phyloP scores from a whole-genome alignment of 2,329 filamentous ascomycete species.

The Colletotrichum costaricense region DNA sequence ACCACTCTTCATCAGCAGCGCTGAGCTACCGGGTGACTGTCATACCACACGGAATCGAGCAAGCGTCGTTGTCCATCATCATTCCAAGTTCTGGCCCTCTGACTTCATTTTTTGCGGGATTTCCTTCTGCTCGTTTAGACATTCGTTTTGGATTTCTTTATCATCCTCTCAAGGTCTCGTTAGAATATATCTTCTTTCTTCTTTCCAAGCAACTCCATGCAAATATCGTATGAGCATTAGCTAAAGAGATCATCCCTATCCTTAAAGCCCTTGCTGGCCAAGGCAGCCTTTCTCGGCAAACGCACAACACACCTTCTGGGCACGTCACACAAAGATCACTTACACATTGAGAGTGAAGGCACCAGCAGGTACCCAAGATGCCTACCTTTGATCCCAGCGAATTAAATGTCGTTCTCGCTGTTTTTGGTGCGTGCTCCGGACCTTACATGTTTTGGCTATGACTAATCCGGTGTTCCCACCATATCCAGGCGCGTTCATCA shows the following conservation, averaged over 20 bases:
- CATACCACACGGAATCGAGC: constrained; percentile 22
- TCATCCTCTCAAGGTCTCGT: neutral
- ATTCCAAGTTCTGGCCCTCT: constrained; percentile 22
- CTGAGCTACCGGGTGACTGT: constrained; percentile 29
- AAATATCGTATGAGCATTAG: constrained; percentile 13
- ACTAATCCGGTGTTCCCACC: neutral
- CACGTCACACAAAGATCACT: neutral
- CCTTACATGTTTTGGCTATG: neutral
- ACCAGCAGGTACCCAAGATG: constrained; percentile 34
- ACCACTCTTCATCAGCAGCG: constrained; percentile 31
- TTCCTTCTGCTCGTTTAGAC: constrained; percentile 3
- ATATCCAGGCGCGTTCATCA: constrained; percentile 56
- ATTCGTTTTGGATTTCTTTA: constrained; percentile 1
- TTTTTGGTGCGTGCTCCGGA: constrained; percentile 51
- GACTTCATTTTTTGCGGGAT: constrained; percentile 18
- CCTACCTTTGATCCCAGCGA: constrained; percentile 39
- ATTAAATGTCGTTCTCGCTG: constrained; percentile 61
- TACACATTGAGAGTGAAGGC: constrained; percentile 2
- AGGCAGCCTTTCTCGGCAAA: constrained; percentile 25
- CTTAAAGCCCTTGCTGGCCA: constrained; percentile 26
- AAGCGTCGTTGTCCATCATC: neutral
- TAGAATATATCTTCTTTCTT: neutral
- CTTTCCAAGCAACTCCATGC: neutral
- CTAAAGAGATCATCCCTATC: constrained; percentile 7
- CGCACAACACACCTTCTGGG: constrained; percentile 17